Evolutionary conservation across 371 early-diverging fungal species (phyloP).

Genomic region (Phascolomyces articulosus): DNA sequence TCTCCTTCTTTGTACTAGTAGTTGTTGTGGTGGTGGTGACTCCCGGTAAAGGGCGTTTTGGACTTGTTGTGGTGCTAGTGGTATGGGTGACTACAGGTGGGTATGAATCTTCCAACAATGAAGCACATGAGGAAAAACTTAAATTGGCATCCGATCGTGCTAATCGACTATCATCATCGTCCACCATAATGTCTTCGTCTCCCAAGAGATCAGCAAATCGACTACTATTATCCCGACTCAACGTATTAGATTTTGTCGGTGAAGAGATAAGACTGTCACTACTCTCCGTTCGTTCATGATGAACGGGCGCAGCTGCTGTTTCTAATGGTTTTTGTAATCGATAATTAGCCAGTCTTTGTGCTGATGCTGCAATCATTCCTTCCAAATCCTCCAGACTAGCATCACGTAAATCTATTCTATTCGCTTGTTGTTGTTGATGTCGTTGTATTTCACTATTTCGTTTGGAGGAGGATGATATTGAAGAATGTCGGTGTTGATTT

Average conservation of each 20-base stretch:
- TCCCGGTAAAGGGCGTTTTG: not conserved
- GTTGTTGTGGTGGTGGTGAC: too few species aligned
- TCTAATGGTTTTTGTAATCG: constrained; percentile 21
- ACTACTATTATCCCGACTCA: not conserved
- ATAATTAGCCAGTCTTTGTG: constrained; percentile 44
- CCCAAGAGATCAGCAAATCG: constrained; percentile 5
- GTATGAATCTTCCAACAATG: not conserved
- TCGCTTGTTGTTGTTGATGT: not conserved
- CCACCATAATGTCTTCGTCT: not conserved
- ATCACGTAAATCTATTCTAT: constrained; percentile 36
- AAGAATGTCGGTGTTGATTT: not conserved
- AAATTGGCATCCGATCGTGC: constrained; percentile 3
- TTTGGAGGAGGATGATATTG: not conserved
- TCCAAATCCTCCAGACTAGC: constrained; percentile 48
- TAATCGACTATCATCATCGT: constrained; percentile 7
- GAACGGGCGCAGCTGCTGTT: not conserved
- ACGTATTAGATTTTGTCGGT: not conserved
- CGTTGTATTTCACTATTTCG: not conserved
- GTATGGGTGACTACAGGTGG: too few species aligned
- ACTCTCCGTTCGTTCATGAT: not conserved
- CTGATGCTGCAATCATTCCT: constrained; percentile 51
- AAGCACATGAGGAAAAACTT: constrained; percentile 2
- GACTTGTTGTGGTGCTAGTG: not conserved
- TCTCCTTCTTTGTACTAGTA: constrained; percentile 9
- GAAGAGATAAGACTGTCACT: not conserved